Evolutionary conservation across 257 asterid species (phyloP).

Genomic region (Solanum clarkiae): DNA sequence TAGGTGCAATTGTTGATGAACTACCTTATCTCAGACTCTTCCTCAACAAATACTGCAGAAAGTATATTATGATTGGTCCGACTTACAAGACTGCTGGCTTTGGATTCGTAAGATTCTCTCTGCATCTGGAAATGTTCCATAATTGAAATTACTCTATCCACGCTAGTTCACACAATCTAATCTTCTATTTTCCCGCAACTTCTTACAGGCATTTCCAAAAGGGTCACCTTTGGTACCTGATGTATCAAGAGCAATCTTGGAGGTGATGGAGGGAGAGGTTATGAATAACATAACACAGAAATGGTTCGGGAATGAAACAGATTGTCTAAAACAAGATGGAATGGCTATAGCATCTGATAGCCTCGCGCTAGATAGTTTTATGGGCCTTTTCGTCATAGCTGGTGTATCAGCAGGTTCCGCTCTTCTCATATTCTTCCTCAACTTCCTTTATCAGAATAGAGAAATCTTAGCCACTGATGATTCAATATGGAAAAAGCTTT

Average conservation of each 20-base stretch:
- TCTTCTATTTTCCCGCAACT: background rate
- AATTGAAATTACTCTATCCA: background rate
- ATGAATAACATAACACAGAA: constrained; percentile 11
- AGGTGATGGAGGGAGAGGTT: constrained; percentile 10
- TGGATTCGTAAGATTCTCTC: constrained; percentile 32
- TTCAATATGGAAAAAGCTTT: constrained; percentile 20
- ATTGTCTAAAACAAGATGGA: background rate
- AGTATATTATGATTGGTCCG: constrained; percentile 28
- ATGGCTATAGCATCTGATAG: background rate
- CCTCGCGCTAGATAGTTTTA: constrained; percentile 19
- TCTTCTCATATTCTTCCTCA: constrained; percentile 18
- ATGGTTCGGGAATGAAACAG: constrained; percentile 12
- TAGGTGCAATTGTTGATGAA: constrained; percentile 41
- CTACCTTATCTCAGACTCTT: constrained; percentile 33
- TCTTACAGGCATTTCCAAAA: constrained; percentile 33
- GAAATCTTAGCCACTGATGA: constrained; percentile 10
- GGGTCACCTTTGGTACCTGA: constrained; percentile 33
- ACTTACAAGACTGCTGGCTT: constrained; percentile 31
- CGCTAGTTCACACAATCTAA: background rate
- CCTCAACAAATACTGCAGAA: constrained; percentile 24
- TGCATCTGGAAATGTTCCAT: background rate
- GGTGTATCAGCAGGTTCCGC: constrained; percentile 21
- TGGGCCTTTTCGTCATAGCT: constrained; percentile 23
- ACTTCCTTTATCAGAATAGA: constrained; percentile 21
- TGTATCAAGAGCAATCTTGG: constrained; percentile 19